Conservation (phyloP, 495 filamentous ascomycete genomes). For the Penicillium goetzii region DNA sequence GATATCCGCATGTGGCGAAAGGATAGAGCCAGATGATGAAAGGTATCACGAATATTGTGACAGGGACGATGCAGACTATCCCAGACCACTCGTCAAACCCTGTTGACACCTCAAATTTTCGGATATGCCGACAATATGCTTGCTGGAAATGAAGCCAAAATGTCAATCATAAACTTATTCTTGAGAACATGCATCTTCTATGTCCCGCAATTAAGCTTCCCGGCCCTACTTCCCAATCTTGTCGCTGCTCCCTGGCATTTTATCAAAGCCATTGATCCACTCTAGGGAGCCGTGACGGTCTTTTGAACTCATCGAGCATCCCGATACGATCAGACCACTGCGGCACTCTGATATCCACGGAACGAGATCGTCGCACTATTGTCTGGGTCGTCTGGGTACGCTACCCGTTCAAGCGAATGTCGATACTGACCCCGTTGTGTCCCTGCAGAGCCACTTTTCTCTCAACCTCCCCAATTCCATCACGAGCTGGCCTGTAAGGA, state of each 20-base stretch:
- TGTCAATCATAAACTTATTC: neutral
- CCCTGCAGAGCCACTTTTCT: conserved; percentile 15
- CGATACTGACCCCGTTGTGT: conserved; percentile 23
- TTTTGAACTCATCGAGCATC: conserved; percentile 1
- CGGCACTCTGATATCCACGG: conserved; percentile 22
- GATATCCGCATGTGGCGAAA: conserved; percentile 3
- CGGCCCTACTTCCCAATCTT: conserved; percentile 7
- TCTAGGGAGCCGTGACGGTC: conserved; percentile 8
- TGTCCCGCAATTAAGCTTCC: conserved; percentile 11
- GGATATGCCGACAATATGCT: neutral
- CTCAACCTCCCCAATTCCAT: neutral
- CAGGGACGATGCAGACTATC: neutral
- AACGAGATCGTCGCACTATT: conserved; percentile 28
- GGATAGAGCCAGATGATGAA: neutral
- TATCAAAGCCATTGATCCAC: conserved; percentile 5
- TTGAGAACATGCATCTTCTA: neutral
- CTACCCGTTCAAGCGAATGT: conserved; percentile 20
- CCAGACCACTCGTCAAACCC: conserved; percentile 1
- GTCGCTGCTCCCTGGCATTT: neutral
- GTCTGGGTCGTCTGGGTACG: conserved; percentile 10
- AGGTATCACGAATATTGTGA: neutral
- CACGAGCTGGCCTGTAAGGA: conserved; percentile 17
- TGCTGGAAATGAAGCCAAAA: neutral
- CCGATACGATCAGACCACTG: conserved; percentile 24
- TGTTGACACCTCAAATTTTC: neutral